phyloP scores from a whole-genome alignment of 257 asterid genomes.

The Nicotiana tabacum region DNA sequence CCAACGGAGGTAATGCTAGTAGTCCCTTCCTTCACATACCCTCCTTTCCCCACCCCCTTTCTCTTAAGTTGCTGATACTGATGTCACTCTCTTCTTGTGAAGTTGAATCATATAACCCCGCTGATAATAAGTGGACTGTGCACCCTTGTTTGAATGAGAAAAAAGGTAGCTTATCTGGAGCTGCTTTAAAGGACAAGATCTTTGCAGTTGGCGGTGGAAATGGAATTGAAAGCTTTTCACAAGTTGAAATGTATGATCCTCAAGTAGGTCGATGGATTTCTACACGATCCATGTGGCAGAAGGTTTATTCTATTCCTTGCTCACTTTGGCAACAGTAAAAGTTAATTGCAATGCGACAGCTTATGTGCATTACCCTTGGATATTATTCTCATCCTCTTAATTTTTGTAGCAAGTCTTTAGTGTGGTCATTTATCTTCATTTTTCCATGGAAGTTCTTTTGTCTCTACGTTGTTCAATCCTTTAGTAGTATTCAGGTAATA shows the following conservation, averaged over 20 bases:
- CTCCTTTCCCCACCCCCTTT: not conserved
- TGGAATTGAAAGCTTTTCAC: slow-evolving; percentile 52
- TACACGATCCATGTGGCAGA: slow-evolving; percentile 69
- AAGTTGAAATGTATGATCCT: slow-evolving; percentile 73
- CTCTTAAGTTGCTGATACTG: not conserved
- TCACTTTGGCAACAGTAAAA: not conserved
- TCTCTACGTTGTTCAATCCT: not conserved
- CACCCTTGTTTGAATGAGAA: slow-evolving; percentile 46
- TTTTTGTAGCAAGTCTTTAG: not conserved
- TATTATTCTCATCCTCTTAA: not conserved
- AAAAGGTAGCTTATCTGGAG: slow-evolving; percentile 73
- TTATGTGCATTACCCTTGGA: not conserved
- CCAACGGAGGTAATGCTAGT: slow-evolving; percentile 48
- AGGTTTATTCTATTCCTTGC: slow-evolving; percentile 35
- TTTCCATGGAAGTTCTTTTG: not conserved
- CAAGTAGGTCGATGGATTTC: slow-evolving; percentile 70
- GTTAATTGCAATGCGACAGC: not conserved
- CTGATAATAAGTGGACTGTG: slow-evolving; percentile 48
- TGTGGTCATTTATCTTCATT: not conserved
- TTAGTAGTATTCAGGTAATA: not conserved
- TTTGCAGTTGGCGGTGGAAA: slow-evolving; percentile 81
- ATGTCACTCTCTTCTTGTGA: slow-evolving; percentile 19
- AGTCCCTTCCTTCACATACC: not conserved
- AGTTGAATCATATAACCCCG: slow-evolving; percentile 80
- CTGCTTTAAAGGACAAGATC: slow-evolving; percentile 45